phyloP scores from a whole-genome alignment of 2,329 filamentous ascomycete species.

The Stagonosporopsis vannaccii region DNA sequence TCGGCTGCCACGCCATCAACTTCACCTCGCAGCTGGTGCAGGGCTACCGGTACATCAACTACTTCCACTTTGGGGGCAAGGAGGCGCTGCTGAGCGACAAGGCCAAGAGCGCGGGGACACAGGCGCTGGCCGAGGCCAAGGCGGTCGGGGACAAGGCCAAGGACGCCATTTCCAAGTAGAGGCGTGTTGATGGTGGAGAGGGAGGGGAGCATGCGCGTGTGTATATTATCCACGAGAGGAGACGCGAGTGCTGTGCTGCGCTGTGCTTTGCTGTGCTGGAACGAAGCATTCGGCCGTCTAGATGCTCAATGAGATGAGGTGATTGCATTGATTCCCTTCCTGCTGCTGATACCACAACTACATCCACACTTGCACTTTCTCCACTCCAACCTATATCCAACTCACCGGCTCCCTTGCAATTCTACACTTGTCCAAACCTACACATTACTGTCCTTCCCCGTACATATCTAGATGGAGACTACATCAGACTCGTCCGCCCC shows the following conservation, averaged over 20 bases:
- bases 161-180: slow-evolving; percentile 1
- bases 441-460: too few species aligned
- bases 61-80: slow-evolving; percentile 62
- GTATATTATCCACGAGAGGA: neutral
- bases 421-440: neutral
- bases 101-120: slow-evolving; percentile 32
- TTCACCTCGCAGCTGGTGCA: slow-evolving; percentile 67
- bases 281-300: too few species aligned
- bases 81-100: slow-evolving; percentile 41
- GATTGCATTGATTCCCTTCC: too few species aligned
- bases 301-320: too few species aligned
- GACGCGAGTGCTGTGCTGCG: neutral
- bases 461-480: neutral
- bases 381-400: too few species aligned
- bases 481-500: slow-evolving; percentile 93
- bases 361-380: too few species aligned
- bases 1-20: slow-evolving; percentile 72
- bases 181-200: neutral
- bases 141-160: neutral
- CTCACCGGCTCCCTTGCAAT: too few species aligned
- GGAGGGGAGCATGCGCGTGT: neutral
- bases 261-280: too few species aligned
- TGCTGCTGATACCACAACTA: too few species aligned
- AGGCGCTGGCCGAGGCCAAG: slow-evolving; percentile 26
- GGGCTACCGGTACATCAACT: slow-evolving; percentile 67